These are phyloP conservation scores for Arabidopsis suecica DNA, from an alignment of 345 rosid species.

Conservation along the genomic window DNA sequence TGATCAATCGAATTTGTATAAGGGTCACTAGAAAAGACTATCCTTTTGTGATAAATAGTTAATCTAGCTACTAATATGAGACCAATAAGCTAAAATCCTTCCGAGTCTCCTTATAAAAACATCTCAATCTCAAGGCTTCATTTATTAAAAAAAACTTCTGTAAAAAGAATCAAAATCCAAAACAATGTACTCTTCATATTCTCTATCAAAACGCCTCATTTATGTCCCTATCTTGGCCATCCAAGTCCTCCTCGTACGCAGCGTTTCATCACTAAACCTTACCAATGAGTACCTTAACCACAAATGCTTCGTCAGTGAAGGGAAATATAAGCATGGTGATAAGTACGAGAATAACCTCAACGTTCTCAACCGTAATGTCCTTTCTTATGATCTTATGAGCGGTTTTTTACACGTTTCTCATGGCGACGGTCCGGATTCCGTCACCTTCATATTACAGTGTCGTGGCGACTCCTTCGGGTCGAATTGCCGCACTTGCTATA, in stretches of 20 bases:
- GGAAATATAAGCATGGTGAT: conserved; percentile 41
- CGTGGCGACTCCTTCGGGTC: neutral
- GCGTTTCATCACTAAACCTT: conserved; percentile 27
- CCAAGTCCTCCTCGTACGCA: conserved; percentile 6
- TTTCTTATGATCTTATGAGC: neutral
- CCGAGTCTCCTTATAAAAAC: no score
- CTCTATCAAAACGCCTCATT: neutral
- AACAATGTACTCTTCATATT: neutral
- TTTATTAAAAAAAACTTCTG: no score
- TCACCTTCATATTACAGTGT: conserved; percentile 28
- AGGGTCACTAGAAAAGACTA: no score
- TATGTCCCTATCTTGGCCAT: neutral
- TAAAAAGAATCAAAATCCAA: no score
- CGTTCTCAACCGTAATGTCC: conserved; percentile 37
- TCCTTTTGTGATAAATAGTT: neutral
- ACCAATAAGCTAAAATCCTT: neutral
- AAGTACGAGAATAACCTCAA: conserved; percentile 50
- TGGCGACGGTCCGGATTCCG: neutral
- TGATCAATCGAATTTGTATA: no score
- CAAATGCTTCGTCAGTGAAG: conserved; percentile 38
- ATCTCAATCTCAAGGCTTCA: no score
- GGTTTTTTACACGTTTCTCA: neutral
- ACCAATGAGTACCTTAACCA: conserved; percentile 38
- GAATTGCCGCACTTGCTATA: neutral
- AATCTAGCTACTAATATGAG: neutral